Conservation (phyloP, 2,329 filamentous ascomycete species). For the Arthrobotrys entomopaga region DNA sequence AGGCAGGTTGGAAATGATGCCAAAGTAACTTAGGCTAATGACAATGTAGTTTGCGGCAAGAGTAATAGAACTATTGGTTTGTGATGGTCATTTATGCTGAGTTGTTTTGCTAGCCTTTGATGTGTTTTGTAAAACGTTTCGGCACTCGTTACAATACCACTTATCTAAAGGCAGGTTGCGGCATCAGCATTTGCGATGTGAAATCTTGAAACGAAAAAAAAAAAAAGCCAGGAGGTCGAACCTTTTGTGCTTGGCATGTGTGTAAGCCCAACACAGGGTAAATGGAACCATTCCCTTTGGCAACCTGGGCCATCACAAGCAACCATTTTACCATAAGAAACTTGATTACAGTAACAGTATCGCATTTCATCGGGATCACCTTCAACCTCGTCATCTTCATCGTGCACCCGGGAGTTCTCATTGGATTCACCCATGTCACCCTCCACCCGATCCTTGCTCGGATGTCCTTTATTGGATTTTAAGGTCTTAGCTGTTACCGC, state of each 20-base stretch:
- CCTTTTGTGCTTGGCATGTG: slow-evolving; percentile 80
- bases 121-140: slow-evolving; percentile 13
- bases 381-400: slow-evolving; percentile 71
- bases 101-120: slow-evolving; percentile 23
- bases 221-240: slow-evolving; percentile 64
- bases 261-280: slow-evolving; percentile 81
- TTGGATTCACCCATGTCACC: not conserved
- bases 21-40: too few species aligned
- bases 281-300: slow-evolving; percentile 85
- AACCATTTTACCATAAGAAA: slow-evolving; percentile 88
- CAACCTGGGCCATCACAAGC: slow-evolving; percentile 86
- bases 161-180: slow-evolving; percentile 68
- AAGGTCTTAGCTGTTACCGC: slow-evolving; percentile 16
- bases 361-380: slow-evolving; percentile 78
- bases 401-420: slow-evolving; percentile 66
- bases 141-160: slow-evolving; percentile 83
- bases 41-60: too few species aligned
- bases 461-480: slow-evolving; percentile 24
- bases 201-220: not conserved
- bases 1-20: too few species aligned
- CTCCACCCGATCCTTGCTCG: slow-evolving; percentile 1
- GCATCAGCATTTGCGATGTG: not conserved
- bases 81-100: slow-evolving; percentile 18
- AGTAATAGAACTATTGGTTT: too few species aligned
- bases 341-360: slow-evolving; percentile 84